Evolutionary conservation across 371 early-diverging fungal species (phyloP), one percentile per base, ranked within the genome.

Genomic region (Sporodiniella umbellata): DNA sequence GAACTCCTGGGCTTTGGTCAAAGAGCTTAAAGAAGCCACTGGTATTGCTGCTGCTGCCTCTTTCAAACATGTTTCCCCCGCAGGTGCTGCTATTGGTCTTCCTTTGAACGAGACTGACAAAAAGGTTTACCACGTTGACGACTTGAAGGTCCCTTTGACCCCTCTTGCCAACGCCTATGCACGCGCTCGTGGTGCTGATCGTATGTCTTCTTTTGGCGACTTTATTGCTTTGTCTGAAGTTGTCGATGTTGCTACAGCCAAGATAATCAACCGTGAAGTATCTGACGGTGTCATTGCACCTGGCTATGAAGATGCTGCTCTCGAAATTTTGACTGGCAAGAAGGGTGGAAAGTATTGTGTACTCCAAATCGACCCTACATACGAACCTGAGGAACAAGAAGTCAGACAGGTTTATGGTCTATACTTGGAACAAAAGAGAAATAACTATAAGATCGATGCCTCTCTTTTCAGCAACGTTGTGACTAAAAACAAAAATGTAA

Each of bases 251-350:
- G 86, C 84, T 23, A 98, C 98, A n/a, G 98, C 98, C 53, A 82
- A 81, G 67, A 88, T 98, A 53, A 95, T 98, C 65, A 87, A 91
- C 33, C 86, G 90, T 49, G 98, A 98, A 64, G 86, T 92, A 15
- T 93, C 93, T n/a, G 97, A 96, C 68, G 97, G 97, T 70, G 88
- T 96, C 21, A 95, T 98, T 77, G 98, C 98, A 19, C 96, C 96
- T 10, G 90, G 80, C 4, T 98, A 90, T 56, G 85, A 84, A 14
- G 70, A 82, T 8, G 96, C 81, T 57, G 98, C 98, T 22, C 79
- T 98, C 57, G 96, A 86, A 42, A 81, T 96, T 21, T 74, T 98
- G 63, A 75, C 78, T 51, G 89, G 88, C 76, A 98, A 98, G 86
- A 98, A 98, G 86, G 87, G 79, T 40, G 98, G 98, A 51, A 96